Percentiles rank a stretch among this genome's conserved stretches.
Conservation (phyloP, 2,329 filamentous ascomycete species). For the Teratosphaeria gauchensis region DNA sequence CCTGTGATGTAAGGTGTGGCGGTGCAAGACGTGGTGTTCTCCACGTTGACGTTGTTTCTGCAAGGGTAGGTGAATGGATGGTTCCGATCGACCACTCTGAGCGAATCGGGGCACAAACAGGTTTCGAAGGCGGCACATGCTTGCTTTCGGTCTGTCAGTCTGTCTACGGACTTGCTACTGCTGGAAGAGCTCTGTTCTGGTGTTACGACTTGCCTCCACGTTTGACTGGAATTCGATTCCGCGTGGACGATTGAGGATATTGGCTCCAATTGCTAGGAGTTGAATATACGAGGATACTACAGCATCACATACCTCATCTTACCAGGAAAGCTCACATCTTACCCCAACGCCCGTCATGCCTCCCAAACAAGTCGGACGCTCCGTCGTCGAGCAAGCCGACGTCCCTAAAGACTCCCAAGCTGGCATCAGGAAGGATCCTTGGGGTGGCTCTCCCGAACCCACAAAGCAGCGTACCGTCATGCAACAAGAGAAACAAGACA, state of each 20-base stretch:
- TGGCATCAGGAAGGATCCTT: neutral
- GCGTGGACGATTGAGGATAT: neutral
- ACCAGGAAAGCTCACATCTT: neutral
- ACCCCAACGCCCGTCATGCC: neutral
- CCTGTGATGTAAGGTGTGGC: neutral
- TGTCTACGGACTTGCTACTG: neutral
- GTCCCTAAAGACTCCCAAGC: slow-evolving; percentile 16
- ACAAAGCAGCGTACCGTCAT: slow-evolving; percentile 31
- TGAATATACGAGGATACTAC: neutral
- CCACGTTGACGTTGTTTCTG: neutral
- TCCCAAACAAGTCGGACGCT: neutral
- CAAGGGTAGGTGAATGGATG: neutral
- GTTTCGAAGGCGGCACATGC: neutral
- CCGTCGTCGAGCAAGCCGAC: slow-evolving; percentile 16
- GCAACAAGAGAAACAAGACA: slow-evolving; percentile 38
- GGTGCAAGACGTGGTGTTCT: neutral
- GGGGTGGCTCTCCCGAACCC: slow-evolving; percentile 9
- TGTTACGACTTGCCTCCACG: neutral
- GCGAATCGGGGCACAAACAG: neutral
- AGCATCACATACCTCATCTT: neutral
- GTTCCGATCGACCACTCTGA: neutral
- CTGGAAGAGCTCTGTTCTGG: neutral
- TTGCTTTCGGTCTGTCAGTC: neutral
- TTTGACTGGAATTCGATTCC: neutral
- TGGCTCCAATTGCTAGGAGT: neutral